Evolutionary conservation across 495 filamentous ascomycete species (phyloP).

Genomic region (Penicillium goetzii): DNA sequence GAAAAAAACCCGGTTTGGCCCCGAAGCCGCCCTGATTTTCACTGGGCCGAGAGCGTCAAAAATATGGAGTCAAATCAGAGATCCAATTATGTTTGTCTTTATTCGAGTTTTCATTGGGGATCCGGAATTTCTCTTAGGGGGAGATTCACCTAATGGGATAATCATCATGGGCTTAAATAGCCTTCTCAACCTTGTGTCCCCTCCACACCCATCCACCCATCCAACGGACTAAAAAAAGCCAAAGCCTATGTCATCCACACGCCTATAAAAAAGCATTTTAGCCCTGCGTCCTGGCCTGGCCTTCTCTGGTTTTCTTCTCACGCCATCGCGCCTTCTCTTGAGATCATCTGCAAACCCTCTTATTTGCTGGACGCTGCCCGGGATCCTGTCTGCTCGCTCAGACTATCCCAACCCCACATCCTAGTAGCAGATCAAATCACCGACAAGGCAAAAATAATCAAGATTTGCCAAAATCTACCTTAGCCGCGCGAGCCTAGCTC

Average conservation of each 20-base stretch:
- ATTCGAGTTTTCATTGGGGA: background rate
- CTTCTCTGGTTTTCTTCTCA: conserved; percentile 19
- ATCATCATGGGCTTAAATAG: background rate
- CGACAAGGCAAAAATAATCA: background rate
- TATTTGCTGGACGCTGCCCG: conserved; percentile 25
- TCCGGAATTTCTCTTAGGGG: conserved; percentile 1
- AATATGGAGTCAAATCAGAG: conserved; percentile 1
- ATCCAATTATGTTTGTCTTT: background rate
- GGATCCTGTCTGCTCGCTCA: conserved; percentile 17
- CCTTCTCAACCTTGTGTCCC: background rate
- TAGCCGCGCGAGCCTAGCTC: conserved; percentile 3
- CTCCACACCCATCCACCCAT: background rate
- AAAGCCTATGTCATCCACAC: conserved; percentile 17
- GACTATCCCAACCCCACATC: conserved; percentile 12
- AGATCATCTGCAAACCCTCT: conserved; percentile 24
- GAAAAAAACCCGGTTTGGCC: conserved; percentile 11
- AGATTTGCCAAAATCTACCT: background rate
- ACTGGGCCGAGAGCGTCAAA: conserved; percentile 3
- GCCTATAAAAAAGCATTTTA: conserved; percentile 18
- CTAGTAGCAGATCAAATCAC: conserved; percentile 12
- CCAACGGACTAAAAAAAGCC: background rate
- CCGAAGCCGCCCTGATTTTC: conserved; percentile 7
- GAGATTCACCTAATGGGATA: conserved; percentile 3
- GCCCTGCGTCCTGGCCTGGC: conserved; percentile 10
- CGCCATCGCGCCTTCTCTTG: conserved; percentile 29